These are phyloP conservation scores for Coemansia sp. DNA, from an alignment of 192 early-diverging fungal species.

Conservation along the genomic window DNA sequence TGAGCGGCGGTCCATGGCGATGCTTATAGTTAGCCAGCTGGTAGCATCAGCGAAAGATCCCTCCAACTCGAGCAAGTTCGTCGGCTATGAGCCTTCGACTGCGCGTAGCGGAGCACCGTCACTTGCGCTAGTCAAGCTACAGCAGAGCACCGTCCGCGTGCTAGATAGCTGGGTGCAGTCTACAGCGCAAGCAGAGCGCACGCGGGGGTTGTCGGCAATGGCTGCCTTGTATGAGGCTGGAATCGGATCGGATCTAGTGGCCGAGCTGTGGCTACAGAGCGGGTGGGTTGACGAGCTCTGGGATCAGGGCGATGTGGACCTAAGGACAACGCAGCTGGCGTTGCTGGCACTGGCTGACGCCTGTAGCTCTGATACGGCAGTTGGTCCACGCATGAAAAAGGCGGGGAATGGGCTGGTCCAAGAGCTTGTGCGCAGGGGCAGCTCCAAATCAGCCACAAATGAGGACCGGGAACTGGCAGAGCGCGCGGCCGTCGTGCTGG, in stretches of 20 bases:
- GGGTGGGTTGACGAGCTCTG: slow-evolving; percentile 72
- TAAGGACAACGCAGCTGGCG: slow-evolving; percentile 62
- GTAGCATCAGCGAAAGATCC: slow-evolving; percentile 24
- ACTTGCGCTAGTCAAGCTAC: slow-evolving; percentile 13
- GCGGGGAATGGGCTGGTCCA: slow-evolving; percentile 60
- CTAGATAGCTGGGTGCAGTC: slow-evolving; percentile 43
- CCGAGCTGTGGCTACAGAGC: slow-evolving; percentile 57
- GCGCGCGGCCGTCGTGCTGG: slow-evolving; percentile 59
- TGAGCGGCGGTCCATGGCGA: slow-evolving; percentile 14
- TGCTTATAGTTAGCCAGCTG: slow-evolving; percentile 37
- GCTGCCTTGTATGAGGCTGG: slow-evolving; percentile 68
- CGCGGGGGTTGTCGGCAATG: slow-evolving; percentile 49
- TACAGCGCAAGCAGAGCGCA: slow-evolving; percentile 27
- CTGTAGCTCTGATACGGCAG: slow-evolving; percentile 55
- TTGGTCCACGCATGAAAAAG: slow-evolving; percentile 62
- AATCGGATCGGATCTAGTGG: slow-evolving; percentile 52
- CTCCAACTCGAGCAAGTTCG: slow-evolving; percentile 7
- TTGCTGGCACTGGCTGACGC: slow-evolving; percentile 43
- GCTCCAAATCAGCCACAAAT: slow-evolving; percentile 15
- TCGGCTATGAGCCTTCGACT: slow-evolving; percentile 5
- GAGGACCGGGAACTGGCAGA: slow-evolving; percentile 55
- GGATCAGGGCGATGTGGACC: slow-evolving; percentile 79
- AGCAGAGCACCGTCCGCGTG: background rate
- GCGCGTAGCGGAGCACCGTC: background rate
- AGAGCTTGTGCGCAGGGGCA: slow-evolving; percentile 54